Base-by-base conservation (phyloP, 768 basidiomycete species). In the Boletellus emodensis region DNA sequence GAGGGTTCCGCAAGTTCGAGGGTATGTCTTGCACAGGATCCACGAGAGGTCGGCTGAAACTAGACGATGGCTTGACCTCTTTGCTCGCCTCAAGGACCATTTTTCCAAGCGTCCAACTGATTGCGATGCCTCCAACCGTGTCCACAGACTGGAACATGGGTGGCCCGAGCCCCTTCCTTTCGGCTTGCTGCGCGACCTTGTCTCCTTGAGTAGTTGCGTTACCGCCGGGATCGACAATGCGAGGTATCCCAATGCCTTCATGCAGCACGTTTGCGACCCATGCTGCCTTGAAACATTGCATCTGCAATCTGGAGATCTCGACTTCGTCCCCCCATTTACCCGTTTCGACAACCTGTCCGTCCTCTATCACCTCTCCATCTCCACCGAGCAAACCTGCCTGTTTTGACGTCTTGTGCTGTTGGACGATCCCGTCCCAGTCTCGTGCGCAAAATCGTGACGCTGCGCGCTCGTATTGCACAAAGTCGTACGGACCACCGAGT, bases 271-370 rank as follows among this genome's bases (percentile, higher is more conserved):
- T 97, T 45, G 88, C 85, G 48, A 99, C 80, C 96, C 96, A 99
- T 2, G 96, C 94, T 1, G 95, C 93, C 69, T 99, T 99, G 84
- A 99, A 99, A 66, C 96, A 99, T 65, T 98, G 96, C 89, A 95
- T 90, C 71, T 95, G 83, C 52, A 99, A 71, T 40, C 95, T 81
- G 20, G 89, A 80, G 33, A 90, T 69, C 65, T 94, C 94, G 51
- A 95, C 85, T 48, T 81, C 72, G 35, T 82, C 74, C 20, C 80
- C 80, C 89, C 87, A 90, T 56, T 78, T 76, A 0, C 83, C 84
- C 4, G 78, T 75, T 24, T 75, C 77, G n/a, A 87, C 76, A 12
- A 87, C 66, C 52, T 80, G 65, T 17, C 85, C 86, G 47, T 75
- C 71, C 61, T 79, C 62, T 52, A 79, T 72, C 12, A 87, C 77